These are phyloP conservation scores for Wickerhamiella cacticola DNA, from an alignment of 805 yeast genomes.

Conservation along the genomic window DNA sequence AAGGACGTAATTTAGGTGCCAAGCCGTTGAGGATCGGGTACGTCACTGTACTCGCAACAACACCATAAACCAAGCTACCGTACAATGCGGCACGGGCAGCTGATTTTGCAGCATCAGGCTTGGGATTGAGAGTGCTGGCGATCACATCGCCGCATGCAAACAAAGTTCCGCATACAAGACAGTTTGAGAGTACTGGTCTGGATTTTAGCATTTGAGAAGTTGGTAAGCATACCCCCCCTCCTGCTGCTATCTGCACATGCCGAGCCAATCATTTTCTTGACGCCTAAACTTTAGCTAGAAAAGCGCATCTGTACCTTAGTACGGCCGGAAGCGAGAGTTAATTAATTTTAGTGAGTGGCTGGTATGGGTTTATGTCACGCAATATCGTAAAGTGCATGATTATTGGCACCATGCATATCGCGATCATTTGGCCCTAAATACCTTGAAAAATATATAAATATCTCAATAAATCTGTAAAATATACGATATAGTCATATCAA, in stretches of 20 bases:
- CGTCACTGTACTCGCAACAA: conserved; percentile 57
- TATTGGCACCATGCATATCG: neutral
- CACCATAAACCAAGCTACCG: conserved; percentile 65
- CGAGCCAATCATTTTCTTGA: too few species aligned
- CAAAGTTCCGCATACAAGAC: conserved; percentile 23
- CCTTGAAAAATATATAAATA: conserved; percentile 1
- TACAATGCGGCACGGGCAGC: conserved; percentile 54
- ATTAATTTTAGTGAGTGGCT: too few species aligned
- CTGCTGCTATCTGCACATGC: too few species aligned
- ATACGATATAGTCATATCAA: neutral
- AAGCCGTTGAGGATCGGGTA: conserved; percentile 40
- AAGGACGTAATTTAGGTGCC: conserved; percentile 25
- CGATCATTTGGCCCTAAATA: neutral
- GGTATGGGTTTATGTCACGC: conserved; percentile 1
- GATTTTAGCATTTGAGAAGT: conserved; percentile 4
- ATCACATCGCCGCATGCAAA: conserved; percentile 67
- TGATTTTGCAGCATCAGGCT: conserved; percentile 24
- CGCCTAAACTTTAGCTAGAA: too few species aligned
- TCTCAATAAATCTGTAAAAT: too few species aligned
- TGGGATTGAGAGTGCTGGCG: conserved; percentile 46
- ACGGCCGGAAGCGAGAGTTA: too few species aligned
- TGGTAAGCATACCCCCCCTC: too few species aligned
- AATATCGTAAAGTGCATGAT: neutral
- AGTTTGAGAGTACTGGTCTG: conserved; percentile 35
- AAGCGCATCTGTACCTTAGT: too few species aligned